Evolutionary conservation across 2,329 filamentous ascomycete species (phyloP).

Genomic region (Aspergillus aculeatus): DNA sequence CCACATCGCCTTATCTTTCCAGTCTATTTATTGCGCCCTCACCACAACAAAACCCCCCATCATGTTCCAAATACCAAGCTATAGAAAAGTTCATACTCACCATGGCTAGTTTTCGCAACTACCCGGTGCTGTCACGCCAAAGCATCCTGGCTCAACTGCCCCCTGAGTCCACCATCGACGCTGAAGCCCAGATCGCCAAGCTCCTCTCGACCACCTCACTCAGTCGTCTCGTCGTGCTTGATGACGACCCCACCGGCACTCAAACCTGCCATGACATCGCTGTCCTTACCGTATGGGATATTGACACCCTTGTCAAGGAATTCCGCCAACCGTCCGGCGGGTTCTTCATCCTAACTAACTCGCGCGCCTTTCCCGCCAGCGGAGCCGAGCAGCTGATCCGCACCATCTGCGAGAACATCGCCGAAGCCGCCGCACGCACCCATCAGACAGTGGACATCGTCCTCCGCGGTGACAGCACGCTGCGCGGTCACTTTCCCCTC

Average conservation of each 20-base stretch:
- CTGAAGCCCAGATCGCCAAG: conserved; percentile 32
- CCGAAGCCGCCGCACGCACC: conserved; percentile 43
- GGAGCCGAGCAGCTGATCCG: conserved; percentile 50
- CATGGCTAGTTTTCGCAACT: conserved; percentile 23
- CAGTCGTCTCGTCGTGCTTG: conserved; percentile 39
- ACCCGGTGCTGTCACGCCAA: conserved; percentile 27
- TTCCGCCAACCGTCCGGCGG: conserved; percentile 46
- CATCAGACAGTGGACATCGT: conserved; percentile 54
- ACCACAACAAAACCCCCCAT: neutral
- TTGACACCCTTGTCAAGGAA: conserved; percentile 45
- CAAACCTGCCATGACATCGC: conserved; percentile 60
- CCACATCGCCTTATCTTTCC: neutral
- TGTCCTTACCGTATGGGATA: conserved; percentile 57
- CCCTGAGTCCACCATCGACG: conserved; percentile 29
- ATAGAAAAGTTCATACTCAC: neutral
- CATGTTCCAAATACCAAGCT: neutral
- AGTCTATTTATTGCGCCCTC: neutral
- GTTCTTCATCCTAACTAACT: conserved; percentile 63
- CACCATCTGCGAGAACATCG: conserved; percentile 53
- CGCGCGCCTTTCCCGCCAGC: conserved; percentile 53
- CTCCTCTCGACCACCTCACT: conserved; percentile 26
- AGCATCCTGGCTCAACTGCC: conserved; percentile 29
- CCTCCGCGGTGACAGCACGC: conserved; percentile 56
- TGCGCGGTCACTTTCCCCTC: conserved; percentile 58
- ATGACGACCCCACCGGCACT: conserved; percentile 61